A percentile compares a stretch with the other conserved stretches of the same genome.
Conservation (phyloP, 306 rosid genomes). For the Carpinus viminea region DNA sequence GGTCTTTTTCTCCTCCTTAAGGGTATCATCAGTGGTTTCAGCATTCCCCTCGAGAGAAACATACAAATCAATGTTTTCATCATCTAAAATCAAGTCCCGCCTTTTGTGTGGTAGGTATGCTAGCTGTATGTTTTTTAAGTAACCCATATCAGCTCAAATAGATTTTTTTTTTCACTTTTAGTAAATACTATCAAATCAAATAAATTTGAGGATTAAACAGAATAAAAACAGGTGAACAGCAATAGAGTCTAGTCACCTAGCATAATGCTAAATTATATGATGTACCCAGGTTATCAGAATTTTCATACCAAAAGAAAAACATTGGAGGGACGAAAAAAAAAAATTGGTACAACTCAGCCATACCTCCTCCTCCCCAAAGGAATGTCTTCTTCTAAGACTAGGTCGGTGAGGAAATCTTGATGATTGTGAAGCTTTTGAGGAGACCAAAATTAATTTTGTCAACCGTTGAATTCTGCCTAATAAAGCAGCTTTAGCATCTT, state of each 20-base stretch:
- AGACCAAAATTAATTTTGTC: slow-evolving; percentile 96
- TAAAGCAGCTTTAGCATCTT: slow-evolving; percentile 96
- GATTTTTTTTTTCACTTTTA: background rate
- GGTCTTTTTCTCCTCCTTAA: slow-evolving; percentile 82
- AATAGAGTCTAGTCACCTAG: background rate
- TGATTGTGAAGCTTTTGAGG: slow-evolving; percentile 73
- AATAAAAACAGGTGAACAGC: background rate
- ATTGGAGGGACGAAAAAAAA: background rate
- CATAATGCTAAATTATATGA: background rate
- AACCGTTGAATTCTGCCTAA: slow-evolving; percentile 92
- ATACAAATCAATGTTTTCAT: slow-evolving; percentile 77
- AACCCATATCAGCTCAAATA: slow-evolving; percentile 12
- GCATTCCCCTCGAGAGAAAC: slow-evolving; percentile 75
- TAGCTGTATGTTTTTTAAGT: slow-evolving; percentile 57
- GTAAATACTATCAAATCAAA: background rate
- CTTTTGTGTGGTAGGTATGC: slow-evolving; percentile 97
- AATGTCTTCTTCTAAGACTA: slow-evolving; percentile 83
- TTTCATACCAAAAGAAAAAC: background rate
- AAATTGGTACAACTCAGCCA: slow-evolving; percentile 23
- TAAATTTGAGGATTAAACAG: background rate
- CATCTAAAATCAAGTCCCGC: slow-evolving; percentile 83
- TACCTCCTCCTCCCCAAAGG: slow-evolving; percentile 90
- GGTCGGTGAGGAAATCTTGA: slow-evolving; percentile 71
- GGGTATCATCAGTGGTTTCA: slow-evolving; percentile 52
- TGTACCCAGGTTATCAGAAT: background rate